Conservation (phyloP, 2,329 filamentous ascomycete species). For the Calonectria hongkongensis region DNA sequence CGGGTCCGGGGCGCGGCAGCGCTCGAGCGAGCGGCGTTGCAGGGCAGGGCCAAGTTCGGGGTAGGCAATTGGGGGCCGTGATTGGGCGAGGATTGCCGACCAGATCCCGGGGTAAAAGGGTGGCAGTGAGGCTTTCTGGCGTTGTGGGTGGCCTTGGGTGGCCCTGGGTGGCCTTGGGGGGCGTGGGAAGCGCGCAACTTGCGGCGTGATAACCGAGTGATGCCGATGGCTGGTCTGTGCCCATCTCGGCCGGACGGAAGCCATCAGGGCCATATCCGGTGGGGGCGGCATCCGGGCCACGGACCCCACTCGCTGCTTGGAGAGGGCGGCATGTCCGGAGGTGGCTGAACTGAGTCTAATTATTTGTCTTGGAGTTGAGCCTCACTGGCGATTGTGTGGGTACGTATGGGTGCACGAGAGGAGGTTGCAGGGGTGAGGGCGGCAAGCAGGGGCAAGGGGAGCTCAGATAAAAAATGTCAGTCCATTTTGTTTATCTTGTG, state of each 20-base stretch:
- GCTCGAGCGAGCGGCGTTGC: constrained; percentile 12
- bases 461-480: constrained; percentile 20
- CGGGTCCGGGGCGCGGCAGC: constrained; percentile 34
- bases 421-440: neutral
- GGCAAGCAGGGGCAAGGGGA: neutral
- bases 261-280: constrained; percentile 40
- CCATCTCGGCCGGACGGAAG: constrained; percentile 54
- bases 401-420: neutral
- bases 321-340: constrained; percentile 42
- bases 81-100: constrained; percentile 49
- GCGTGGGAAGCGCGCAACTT: constrained; percentile 11
- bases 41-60: constrained; percentile 23
- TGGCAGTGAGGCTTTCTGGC: neutral
- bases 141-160: neutral
- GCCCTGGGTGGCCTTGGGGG: neutral
- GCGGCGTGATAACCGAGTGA: constrained; percentile 51
- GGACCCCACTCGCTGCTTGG: constrained; percentile 35
- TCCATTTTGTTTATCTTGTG: constrained; percentile 13
- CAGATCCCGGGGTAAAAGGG: constrained; percentile 47
- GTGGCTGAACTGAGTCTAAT: constrained; percentile 38
- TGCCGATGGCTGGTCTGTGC: constrained; percentile 55
- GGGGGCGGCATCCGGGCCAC: constrained; percentile 42
- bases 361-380: constrained; percentile 10
- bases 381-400: constrained; percentile 21
- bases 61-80: constrained; percentile 31